These are phyloP conservation scores for Chrysanthemum seticuspe DNA, from an alignment of 129 eudicot genomes.

Conservation along the genomic window DNA sequence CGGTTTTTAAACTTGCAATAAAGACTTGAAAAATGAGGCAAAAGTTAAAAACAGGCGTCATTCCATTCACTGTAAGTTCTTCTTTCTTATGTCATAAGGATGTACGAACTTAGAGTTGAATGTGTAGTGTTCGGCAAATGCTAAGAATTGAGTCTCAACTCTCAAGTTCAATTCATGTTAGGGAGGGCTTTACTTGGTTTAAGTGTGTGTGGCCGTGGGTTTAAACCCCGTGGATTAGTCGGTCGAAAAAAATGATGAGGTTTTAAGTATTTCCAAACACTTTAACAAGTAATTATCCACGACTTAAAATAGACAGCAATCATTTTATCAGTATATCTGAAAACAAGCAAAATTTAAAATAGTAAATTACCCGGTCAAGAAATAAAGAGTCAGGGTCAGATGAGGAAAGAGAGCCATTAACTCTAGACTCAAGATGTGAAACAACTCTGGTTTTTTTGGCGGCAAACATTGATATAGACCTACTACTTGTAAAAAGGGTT, in stretches of 20 bases:
- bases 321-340: neutral
- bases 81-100: too few relatives aligned
- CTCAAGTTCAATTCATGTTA: too few relatives aligned
- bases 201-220: too few relatives aligned
- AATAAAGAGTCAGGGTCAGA: constrained; percentile 72
- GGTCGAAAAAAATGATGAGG: too few relatives aligned
- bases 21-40: neutral
- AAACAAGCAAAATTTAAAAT: neutral
- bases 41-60: too few relatives aligned
- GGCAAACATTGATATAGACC: constrained; percentile 38
- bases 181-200: too few relatives aligned
- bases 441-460: constrained; percentile 51
- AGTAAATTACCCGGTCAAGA: constrained; percentile 60
- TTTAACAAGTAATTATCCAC: neutral
- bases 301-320: neutral
- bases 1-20: neutral
- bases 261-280: too few relatives aligned
- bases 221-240: too few relatives aligned
- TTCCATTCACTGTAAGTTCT: too few relatives aligned
- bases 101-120: too few relatives aligned
- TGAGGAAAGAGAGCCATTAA: constrained; percentile 80
- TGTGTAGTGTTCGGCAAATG: too few relatives aligned
- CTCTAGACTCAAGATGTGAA: constrained; percentile 60
- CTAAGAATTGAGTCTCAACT: too few relatives aligned
- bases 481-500: constrained; percentile 29